phyloP scores from a whole-genome alignment of 345 rosid species.

The Dipteronia dyeriana region DNA sequence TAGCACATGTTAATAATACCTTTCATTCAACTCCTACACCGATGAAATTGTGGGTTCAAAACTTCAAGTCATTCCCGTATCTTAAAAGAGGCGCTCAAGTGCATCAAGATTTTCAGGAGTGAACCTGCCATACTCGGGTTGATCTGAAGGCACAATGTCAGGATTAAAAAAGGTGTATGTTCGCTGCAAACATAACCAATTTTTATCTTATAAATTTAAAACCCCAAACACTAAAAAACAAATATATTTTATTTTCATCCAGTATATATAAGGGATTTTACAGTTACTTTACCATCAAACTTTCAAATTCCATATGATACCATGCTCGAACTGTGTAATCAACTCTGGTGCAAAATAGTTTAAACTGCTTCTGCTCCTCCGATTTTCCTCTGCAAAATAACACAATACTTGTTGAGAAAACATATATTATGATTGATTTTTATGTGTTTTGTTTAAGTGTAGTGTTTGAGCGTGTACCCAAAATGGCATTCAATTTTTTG shows the following conservation, averaged over 20 bases:
- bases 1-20: background rate
- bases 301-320: slow-evolving; percentile 71
- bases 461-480: background rate
- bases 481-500: background rate
- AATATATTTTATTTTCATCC: too few species aligned
- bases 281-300: slow-evolving; percentile 48
- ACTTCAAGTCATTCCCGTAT: slow-evolving; percentile 1
- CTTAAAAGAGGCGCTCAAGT: slow-evolving; percentile 57
- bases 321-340: slow-evolving; percentile 71
- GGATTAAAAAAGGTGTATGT: slow-evolving; percentile 73
- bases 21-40: too few species aligned
- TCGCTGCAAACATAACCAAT: slow-evolving; percentile 40
- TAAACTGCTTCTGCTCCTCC: slow-evolving; percentile 54
- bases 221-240: background rate
- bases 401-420: background rate
- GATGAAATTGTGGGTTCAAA: too few species aligned
- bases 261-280: too few species aligned
- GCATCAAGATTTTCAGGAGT: slow-evolving; percentile 48
- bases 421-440: too few species aligned
- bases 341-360: slow-evolving; percentile 53
- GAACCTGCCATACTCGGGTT: slow-evolving; percentile 50
- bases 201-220: too few species aligned
- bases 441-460: too few species aligned
- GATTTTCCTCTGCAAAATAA: slow-evolving; percentile 28
- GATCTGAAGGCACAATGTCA: slow-evolving; percentile 40